Evolutionary conservation across 2,329 filamentous ascomycete genomes (phyloP).

Genomic region (Akanthomyces lecanii): DNA sequence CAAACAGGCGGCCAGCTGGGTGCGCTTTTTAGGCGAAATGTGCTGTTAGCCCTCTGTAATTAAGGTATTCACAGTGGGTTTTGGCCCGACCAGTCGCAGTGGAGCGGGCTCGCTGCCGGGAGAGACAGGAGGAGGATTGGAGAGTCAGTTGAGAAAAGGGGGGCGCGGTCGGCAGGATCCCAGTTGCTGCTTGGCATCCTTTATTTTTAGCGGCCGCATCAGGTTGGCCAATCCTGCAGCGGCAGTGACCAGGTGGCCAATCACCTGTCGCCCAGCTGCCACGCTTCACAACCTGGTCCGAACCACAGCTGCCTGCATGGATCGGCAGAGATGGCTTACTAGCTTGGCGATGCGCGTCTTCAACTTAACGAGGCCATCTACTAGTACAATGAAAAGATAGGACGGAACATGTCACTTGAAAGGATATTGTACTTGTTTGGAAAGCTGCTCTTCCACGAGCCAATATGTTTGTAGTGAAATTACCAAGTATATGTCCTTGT

Average conservation of each 20-base stretch:
- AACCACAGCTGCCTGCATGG: background rate
- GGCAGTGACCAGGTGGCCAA: background rate
- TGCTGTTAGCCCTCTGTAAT: background rate
- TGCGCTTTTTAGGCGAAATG: background rate
- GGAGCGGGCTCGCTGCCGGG: background rate
- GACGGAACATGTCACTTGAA: background rate
- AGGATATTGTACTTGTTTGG: background rate
- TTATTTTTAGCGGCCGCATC: background rate
- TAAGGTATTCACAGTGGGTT: background rate
- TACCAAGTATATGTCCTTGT: constrained; percentile 12
- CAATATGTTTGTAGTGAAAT: background rate
- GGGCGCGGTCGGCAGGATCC: background rate
- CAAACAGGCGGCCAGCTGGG: background rate
- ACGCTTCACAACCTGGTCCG: background rate
- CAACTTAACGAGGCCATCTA: background rate
- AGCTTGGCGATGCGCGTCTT: background rate
- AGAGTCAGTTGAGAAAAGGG: background rate
- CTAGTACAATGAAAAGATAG: no score
- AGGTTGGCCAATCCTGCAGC: background rate
- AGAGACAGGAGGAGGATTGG: no score
- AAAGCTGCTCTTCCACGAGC: background rate
- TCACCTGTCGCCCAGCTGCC: background rate
- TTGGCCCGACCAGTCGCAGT: background rate
- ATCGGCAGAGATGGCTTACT: background rate
- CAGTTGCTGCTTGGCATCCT: background rate